These are phyloP conservation scores for Tardiomyces blankii DNA, from an alignment of 1,139 yeast species.

Conservation along the genomic window DNA sequence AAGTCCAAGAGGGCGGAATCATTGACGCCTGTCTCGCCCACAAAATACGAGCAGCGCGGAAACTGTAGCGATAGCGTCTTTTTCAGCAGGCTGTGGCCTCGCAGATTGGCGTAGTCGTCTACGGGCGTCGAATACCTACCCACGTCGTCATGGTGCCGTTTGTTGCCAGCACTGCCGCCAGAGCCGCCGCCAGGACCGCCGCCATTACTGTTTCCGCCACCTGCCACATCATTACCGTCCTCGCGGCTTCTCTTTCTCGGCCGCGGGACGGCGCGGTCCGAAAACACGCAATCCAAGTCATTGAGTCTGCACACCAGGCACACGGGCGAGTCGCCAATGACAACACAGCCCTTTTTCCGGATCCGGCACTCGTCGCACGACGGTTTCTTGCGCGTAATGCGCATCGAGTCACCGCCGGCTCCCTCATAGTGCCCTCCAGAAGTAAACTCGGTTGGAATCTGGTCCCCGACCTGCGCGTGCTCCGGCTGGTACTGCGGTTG, in stretches of 20 bases:
- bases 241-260: conserved; percentile 6
- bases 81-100: conserved; percentile 29
- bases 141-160: conserved; percentile 4
- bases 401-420: too few relatives aligned
- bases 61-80: conserved; percentile 29
- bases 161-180: conserved; percentile 5
- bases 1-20: conserved; percentile 24
- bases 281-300: conserved; percentile 25
- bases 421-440: too few relatives aligned
- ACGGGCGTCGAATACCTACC: conserved; percentile 16
- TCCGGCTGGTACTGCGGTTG: too few relatives aligned
- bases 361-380: conserved; percentile 23
- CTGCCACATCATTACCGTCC: conserved; percentile 1
- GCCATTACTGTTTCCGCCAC: conserved; percentile 5
- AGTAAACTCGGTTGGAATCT: too few relatives aligned
- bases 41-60: conserved; percentile 28
- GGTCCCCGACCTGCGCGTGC: too few relatives aligned
- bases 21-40: conserved; percentile 28
- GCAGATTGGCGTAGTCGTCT: conserved; percentile 27
- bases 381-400: neutral
- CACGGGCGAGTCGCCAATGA: conserved; percentile 22
- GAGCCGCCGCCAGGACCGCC: conserved; percentile 3
- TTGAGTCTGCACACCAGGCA: conserved; percentile 27
- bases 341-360: conserved; percentile 27
- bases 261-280: conserved; percentile 19